Percentiles rank a stretch among this genome's conserved stretches.
phyloP scores from a whole-genome alignment of 2,329 filamentous ascomycete species.

The Xylaria sp. region DNA sequence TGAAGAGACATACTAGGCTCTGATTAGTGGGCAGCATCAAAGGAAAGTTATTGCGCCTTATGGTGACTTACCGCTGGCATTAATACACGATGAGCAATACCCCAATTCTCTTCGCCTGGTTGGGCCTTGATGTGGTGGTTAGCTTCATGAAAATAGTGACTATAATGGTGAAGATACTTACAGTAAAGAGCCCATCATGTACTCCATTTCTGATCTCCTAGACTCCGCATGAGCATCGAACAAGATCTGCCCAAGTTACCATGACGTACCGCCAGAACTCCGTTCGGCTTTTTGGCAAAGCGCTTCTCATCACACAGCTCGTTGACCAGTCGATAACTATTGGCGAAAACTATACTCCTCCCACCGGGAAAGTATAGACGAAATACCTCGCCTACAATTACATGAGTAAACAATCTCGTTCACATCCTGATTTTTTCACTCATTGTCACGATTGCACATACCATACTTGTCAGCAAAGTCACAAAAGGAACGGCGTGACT shows the following conservation, averaged over 20 bases:
- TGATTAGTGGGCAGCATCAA: conserved; percentile 22
- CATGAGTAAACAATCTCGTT: conserved; percentile 29
- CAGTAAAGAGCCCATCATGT: conserved; percentile 75
- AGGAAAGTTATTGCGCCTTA: not conserved
- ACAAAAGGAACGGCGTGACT: conserved; percentile 65
- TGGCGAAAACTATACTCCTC: conserved; percentile 61
- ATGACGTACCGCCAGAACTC: conserved; percentile 55
- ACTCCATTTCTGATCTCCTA: conserved; percentile 68
- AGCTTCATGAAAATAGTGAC: conserved; percentile 11
- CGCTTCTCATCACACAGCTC: conserved; percentile 74
- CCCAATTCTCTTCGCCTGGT: conserved; percentile 70
- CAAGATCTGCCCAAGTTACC: not conserved
- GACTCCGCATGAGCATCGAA: conserved; percentile 15
- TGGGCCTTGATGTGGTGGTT: conserved; percentile 49
- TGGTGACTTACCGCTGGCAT: conserved; percentile 42
- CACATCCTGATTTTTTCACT: not conserved
- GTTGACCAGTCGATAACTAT: conserved; percentile 66
- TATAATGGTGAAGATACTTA: conserved; percentile 38
- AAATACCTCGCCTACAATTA: conserved; percentile 66
- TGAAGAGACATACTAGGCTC: conserved; percentile 36
- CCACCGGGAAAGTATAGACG: conserved; percentile 62
- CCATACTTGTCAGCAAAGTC: conserved; percentile 74
- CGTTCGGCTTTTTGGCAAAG: conserved; percentile 69
- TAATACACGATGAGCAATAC: conserved; percentile 50
- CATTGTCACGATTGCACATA: conserved; percentile 48